Conservation (phyloP, 83 land plant species). For the Larix sibirica region DNA sequence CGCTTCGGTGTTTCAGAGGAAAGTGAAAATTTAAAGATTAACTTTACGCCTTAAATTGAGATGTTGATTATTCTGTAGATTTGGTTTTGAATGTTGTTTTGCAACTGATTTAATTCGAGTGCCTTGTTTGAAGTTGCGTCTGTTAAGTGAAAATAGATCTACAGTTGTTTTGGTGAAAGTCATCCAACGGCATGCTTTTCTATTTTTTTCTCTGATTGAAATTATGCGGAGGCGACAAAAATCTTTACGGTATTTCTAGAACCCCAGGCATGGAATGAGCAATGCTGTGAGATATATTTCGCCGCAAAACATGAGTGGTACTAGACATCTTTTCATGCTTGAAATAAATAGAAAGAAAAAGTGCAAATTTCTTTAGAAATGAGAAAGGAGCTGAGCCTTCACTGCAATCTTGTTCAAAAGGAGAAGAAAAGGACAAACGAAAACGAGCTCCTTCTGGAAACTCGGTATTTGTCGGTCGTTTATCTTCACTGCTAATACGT, state of each 20-base stretch:
- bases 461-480: background rate
- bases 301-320: conserved; percentile 4
- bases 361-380: background rate
- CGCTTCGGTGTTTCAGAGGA: no score
- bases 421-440: background rate
- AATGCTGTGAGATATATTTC: background rate
- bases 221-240: conserved; percentile 11
- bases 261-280: background rate
- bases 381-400: background rate
- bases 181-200: background rate
- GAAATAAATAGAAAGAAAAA: background rate
- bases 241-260: background rate
- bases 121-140: no score
- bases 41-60: no score
- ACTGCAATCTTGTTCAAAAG: background rate
- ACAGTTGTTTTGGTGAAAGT: conserved; percentile 14
- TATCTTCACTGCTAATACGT: background rate
- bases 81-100: no score
- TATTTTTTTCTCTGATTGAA: background rate
- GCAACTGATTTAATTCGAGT: no score
- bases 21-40: no score
- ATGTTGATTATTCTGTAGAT: no score
- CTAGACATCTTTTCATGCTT: background rate
- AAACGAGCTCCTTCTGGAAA: background rate
- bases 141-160: no score